Percentiles rank a stretch among this genome's conserved stretches.
These are phyloP conservation scores for Apophysomyces variabilis DNA, from an alignment of 371 early-diverging fungal genomes.

Conservation along the genomic window DNA sequence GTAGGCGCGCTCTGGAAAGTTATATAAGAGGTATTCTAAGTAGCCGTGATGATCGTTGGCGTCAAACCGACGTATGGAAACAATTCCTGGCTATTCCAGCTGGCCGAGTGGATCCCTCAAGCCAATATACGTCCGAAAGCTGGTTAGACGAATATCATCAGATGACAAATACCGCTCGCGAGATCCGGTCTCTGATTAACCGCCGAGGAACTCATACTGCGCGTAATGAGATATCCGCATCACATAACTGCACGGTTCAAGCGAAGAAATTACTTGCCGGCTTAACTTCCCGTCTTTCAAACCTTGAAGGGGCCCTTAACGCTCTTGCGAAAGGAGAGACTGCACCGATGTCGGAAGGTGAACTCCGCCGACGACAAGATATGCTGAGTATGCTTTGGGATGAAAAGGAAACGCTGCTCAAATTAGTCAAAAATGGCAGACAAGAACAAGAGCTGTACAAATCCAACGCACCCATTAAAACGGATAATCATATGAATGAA, in stretches of 20 bases:
- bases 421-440: constrained; percentile 52
- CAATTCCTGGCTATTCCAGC: constrained; percentile 75
- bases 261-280: constrained; percentile 72
- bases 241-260: constrained; percentile 75
- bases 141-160: constrained; percentile 83
- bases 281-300: constrained; percentile 45
- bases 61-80: constrained; percentile 72
- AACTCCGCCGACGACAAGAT: constrained; percentile 75
- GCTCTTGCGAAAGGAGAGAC: constrained; percentile 50
- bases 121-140: constrained; percentile 63
- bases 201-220: constrained; percentile 69
- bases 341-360: constrained; percentile 62
- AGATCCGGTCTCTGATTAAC: constrained; percentile 72
- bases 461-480: constrained; percentile 17
- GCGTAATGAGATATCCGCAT: constrained; percentile 72
- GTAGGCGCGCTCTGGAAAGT: constrained; percentile 77
- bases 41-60: constrained; percentile 77
- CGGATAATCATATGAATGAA: not conserved
- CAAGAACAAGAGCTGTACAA: constrained; percentile 44
- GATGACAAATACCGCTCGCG: constrained; percentile 62
- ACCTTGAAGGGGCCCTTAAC: constrained; percentile 61
- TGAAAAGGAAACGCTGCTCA: constrained; percentile 64
- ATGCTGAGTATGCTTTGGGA: constrained; percentile 68
- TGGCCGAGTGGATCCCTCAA: constrained; percentile 33
- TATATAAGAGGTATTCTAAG: constrained; percentile 77